Evolutionary conservation across 768 basidiomycete species (phyloP), one percentile per base, ranked within the genome.

Genomic region (Tricholoma terreum): DNA sequence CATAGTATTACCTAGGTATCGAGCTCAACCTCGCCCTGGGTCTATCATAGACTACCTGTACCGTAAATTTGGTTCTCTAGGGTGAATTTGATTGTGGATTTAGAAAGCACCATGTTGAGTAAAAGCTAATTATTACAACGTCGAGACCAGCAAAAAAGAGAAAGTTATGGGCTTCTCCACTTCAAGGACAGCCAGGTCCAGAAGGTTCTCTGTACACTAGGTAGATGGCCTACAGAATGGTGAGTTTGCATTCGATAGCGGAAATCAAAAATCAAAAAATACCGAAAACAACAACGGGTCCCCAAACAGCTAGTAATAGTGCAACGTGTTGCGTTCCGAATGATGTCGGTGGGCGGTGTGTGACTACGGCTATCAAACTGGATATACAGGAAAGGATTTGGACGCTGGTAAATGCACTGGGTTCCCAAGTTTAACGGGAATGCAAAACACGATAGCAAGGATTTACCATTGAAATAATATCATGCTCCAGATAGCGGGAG

Each of bases 281-380:
- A 80, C 85, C 79, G 61, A 87, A 82, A 34, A 85, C 64, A 19
- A 87, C 33, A 9, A 73, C 71, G 7, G 86, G 86, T 6, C 77
- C 82, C 86, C 85, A 88, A 9, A 77, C 84, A 8, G 73, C 77
- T 22, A 86, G 68, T 15, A 88, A 62, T 45, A 88, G 65, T 36
- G 84, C 82, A 54, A 89, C 64, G 65, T 89, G 84, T 58, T 89
- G 86, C 27, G 85, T 81, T 24, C 85, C 86, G 61, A 89, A 80
- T 4, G 85, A 71, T 12, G 78, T 69, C 2, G 86, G 84, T 21
- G 68, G 50, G 1, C 69, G 70, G 45, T 67, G 67, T 51, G 34
- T 70, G 30, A 65, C 74, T 36, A 84, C 72, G 63, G 86, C 84
- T 36, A 85, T 67, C 27, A 85, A 61, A 1, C 82, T 80, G 6